These are phyloP conservation scores for Fusarium abutilonis DNA, from an alignment of 2,329 filamentous ascomycete species.

Conservation along the genomic window DNA sequence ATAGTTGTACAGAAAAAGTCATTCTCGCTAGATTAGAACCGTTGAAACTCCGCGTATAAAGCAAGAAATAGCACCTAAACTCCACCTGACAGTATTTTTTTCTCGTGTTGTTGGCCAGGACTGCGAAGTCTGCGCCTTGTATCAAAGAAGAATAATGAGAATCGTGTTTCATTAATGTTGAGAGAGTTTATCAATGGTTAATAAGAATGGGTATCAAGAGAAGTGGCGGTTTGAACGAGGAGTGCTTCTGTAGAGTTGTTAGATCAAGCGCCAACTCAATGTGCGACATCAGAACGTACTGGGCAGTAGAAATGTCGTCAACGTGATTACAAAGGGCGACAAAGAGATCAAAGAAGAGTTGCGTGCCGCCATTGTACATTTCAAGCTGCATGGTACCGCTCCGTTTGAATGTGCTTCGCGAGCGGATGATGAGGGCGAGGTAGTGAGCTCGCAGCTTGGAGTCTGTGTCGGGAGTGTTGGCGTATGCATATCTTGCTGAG, in stretches of 20 bases:
- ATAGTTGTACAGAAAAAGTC: constrained; percentile 50
- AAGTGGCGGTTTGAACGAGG: constrained; percentile 60
- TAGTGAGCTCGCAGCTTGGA: constrained; percentile 93
- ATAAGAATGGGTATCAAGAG: constrained; percentile 33
- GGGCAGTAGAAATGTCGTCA: constrained; percentile 69
- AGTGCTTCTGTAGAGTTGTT: constrained; percentile 47
- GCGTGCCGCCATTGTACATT: constrained; percentile 85
- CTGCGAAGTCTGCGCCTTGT: constrained; percentile 25
- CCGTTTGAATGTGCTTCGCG: constrained; percentile 86
- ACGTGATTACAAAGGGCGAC: constrained; percentile 93
- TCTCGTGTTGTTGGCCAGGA: constrained; percentile 33
- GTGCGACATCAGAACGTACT: constrained; percentile 55
- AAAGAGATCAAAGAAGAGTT: constrained; percentile 92
- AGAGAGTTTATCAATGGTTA: background rate
- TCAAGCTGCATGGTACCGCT: constrained; percentile 96
- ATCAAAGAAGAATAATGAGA: constrained; percentile 10
- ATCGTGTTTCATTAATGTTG: constrained; percentile 42
- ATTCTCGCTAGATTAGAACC: constrained; percentile 17
- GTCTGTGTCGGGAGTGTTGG: constrained; percentile 87
- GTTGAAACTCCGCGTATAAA: constrained; percentile 23
- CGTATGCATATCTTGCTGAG: constrained; percentile 89
- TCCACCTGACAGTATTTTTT: constrained; percentile 32
- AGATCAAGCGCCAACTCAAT: background rate
- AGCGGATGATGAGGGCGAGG: constrained; percentile 89
- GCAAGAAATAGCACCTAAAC: constrained; percentile 25